Evolutionary conservation across 2,329 filamentous ascomycete genomes (phyloP), one percentile per base, ranked within the genome.

Genomic region (Verticillium tricorpus): DNA sequence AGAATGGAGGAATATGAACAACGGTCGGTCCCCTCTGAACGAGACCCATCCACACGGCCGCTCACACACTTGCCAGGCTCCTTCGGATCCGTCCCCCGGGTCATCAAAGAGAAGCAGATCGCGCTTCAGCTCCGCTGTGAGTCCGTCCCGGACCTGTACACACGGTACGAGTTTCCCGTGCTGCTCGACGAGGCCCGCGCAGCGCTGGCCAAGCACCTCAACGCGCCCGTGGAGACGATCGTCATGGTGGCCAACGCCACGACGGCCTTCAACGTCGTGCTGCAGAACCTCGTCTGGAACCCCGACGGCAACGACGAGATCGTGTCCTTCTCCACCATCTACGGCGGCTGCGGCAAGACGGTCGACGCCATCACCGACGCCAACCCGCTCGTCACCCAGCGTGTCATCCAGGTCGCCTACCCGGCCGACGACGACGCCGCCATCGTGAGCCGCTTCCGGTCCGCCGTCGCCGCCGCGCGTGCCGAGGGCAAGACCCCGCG

Each of bases 231-330:
- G 1, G 81, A 88, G 9, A 86, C 88, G 9, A 78, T 91, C 45
- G 92, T 96, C 1, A 89, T 96, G 65, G 87, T 96, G 1, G 79
- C 85, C 62, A 97, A 97, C 72, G 92, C 93, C 12, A 96, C 92
- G 0, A 88, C 85, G 0, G 91, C 86, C 28, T 76, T 93, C 56
- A 94, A 95, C 76, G 91, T 87, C 0, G 85, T 96, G 5, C 82
- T 97, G n/a, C 86, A 89, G 52, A 93, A 90, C 71, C 74, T 97
- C 2, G 70, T 72, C 1, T 96, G 88, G 82, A 73, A 85, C 45
- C 72, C 79, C 0, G 88, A 89, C 64, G 89, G 93, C 64, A 85
- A 86, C 25, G 93, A 97, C 71, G 87, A 89, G 64, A 90, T 96
- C 65, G 69, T 96, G 54, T 89, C 88, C 74, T 96, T 97, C 71